These are phyloP conservation scores for Theobroma grandiflorum DNA, from an alignment of 441 rosid genomes.

Conservation along the genomic window DNA sequence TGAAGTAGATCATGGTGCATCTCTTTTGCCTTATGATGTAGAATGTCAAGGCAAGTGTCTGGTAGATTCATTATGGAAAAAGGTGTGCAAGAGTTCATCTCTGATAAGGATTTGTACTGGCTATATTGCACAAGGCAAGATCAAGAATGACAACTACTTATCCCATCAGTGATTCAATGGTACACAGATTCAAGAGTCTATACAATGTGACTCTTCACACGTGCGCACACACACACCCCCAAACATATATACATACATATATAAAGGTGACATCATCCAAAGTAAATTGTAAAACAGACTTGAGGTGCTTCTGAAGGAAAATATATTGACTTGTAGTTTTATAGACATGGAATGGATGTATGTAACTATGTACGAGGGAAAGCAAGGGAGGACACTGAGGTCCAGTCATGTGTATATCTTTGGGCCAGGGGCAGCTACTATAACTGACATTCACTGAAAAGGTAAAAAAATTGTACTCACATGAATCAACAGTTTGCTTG, in stretches of 20 bases:
- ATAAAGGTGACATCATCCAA: background rate
- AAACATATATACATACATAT: background rate
- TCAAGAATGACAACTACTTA: background rate
- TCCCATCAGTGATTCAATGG: background rate
- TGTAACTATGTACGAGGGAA: background rate
- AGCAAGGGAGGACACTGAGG: background rate
- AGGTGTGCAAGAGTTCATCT: background rate
- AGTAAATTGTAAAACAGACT: background rate
- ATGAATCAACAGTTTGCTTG: constrained; percentile 77
- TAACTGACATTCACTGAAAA: background rate
- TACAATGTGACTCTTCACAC: background rate
- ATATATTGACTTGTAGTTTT: background rate
- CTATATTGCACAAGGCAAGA: background rate
- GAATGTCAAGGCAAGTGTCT: background rate
- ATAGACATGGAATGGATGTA: background rate
- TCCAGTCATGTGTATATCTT: background rate
- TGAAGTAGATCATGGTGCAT: background rate
- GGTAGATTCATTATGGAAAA: background rate
- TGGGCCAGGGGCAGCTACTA: background rate
- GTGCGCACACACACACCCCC: background rate
- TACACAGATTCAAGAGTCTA: background rate
- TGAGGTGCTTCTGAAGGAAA: background rate
- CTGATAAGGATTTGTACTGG: background rate
- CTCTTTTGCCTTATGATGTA: background rate
- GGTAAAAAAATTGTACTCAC: constrained; percentile 52